Percentiles rank a stretch among this genome's conserved stretches.
Evolutionary conservation across 1,284 basidiomycete genomes (phyloP).

Genomic region (Cryptococcus wingfieldii): DNA sequence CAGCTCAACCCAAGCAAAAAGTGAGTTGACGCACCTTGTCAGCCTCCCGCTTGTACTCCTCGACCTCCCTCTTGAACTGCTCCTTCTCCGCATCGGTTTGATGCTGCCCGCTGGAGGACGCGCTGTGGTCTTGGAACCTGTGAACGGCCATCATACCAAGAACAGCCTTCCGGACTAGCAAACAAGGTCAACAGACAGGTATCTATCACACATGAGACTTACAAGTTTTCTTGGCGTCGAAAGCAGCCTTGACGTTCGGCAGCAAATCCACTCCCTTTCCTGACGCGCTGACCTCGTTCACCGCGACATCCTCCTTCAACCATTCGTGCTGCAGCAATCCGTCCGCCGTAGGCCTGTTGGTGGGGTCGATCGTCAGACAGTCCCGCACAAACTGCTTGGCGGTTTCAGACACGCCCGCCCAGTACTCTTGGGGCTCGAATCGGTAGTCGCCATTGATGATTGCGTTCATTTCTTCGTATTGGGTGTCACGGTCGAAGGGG

Average conservation of each 20-base stretch:
- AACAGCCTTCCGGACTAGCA: constrained; percentile 78
- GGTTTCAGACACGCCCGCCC: constrained; percentile 73
- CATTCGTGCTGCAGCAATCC: constrained; percentile 72
- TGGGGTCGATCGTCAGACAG: constrained; percentile 80
- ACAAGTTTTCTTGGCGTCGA: constrained; percentile 84
- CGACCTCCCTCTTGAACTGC: constrained; percentile 60
- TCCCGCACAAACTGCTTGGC: constrained; percentile 74
- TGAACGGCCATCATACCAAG: constrained; percentile 78
- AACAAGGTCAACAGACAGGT: neutral
- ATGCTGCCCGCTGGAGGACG: constrained; percentile 49
- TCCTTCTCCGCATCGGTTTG: constrained; percentile 53
- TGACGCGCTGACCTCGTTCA: constrained; percentile 48
- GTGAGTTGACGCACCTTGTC: constrained; percentile 55
- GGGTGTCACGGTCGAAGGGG: constrained; percentile 85
- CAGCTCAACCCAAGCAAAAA: neutral
- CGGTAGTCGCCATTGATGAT: constrained; percentile 87
- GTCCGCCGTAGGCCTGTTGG: constrained; percentile 67
- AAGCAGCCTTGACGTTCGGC: constrained; percentile 80
- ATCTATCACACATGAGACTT: constrained; percentile 39
- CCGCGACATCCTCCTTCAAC: constrained; percentile 58
- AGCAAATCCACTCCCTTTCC: constrained; percentile 74
- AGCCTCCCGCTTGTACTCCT: constrained; percentile 73
- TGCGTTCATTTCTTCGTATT: constrained; percentile 84
- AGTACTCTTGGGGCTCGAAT: constrained; percentile 86
- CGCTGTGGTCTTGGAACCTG: constrained; percentile 59